These are phyloP conservation scores for Epichloe festucae DNA, from an alignment of 2,329 filamentous ascomycete species.

Conservation along the genomic window DNA sequence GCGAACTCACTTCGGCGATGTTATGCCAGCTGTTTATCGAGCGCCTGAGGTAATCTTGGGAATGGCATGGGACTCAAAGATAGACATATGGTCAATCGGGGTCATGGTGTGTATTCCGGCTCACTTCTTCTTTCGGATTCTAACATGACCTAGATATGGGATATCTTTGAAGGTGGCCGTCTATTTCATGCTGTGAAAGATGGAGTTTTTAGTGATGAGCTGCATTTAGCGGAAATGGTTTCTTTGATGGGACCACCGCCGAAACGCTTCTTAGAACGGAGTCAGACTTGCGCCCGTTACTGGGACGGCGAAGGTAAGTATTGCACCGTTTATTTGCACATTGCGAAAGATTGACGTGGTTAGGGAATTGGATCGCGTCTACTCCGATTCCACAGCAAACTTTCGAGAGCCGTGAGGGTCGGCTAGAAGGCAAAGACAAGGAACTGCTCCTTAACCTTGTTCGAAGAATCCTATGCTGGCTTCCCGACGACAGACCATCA, in stretches of 20 bases:
- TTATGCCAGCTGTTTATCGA: conserved; percentile 21
- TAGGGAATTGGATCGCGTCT: no score
- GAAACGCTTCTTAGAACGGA: conserved; percentile 20
- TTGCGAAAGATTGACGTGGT: no score
- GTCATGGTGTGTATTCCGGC: conserved; percentile 14
- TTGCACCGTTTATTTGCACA: not conserved
- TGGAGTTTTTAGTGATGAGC: conserved; percentile 12
- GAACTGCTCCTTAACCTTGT: no score
- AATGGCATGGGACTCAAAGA: conserved; percentile 20
- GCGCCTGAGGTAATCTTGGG: conserved; percentile 22
- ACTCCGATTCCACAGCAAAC: no score
- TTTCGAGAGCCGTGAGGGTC: no score
- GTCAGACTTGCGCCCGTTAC: conserved; percentile 1
- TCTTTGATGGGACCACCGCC: conserved; percentile 23
- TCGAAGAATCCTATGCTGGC: no score
- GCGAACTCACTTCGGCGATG: conserved; percentile 12
- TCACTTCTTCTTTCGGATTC: not conserved
- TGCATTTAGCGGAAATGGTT: conserved; percentile 23
- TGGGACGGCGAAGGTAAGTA: not conserved
- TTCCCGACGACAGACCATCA: no score
- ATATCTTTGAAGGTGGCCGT: conserved; percentile 17
- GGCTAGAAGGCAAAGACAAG: no score
- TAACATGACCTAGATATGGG: conserved; percentile 15
- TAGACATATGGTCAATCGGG: conserved; percentile 24
- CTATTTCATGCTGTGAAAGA: conserved; percentile 15